Evolutionary conservation across 1,139 yeast species (phyloP).

Genomic region (Saccharomyces hybrid): DNA sequence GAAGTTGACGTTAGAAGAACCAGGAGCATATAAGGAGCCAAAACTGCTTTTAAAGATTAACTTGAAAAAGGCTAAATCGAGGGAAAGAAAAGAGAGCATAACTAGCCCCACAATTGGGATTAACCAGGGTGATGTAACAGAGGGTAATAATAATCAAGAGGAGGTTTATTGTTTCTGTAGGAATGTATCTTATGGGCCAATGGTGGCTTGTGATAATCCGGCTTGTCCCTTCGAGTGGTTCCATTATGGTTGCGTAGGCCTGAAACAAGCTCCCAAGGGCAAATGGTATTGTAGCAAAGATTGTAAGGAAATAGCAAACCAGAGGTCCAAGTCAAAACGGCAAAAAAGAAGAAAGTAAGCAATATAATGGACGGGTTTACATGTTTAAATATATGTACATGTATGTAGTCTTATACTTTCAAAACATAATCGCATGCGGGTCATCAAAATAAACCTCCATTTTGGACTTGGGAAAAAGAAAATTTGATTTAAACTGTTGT

Average conservation of each 20-base stretch:
- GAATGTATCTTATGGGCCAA: constrained; percentile 78
- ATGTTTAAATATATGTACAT: constrained; percentile 1
- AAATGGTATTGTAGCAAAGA: constrained; percentile 91
- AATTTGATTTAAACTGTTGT: neutral
- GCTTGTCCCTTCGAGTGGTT: constrained; percentile 85
- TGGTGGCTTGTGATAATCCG: constrained; percentile 86
- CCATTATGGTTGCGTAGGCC: constrained; percentile 71
- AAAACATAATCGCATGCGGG: neutral
- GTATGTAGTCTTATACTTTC: neutral
- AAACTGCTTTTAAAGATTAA: constrained; percentile 12
- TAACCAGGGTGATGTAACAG: neutral
- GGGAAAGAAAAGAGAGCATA: neutral
- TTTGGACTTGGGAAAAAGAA: neutral
- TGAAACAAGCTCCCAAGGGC: constrained; percentile 69
- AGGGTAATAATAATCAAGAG: constrained; percentile 13
- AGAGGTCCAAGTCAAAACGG: constrained; percentile 4
- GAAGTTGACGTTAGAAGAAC: neutral
- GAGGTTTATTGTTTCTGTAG: constrained; percentile 70
- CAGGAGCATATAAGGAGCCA: neutral
- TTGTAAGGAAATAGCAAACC: constrained; percentile 17
- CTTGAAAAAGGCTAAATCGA: constrained; percentile 7
- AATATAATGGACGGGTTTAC: neutral
- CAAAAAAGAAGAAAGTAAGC: neutral
- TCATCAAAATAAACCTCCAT: neutral
- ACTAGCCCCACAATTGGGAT: neutral